phyloP scores from a whole-genome alignment of 441 rosid genomes.

The Pelargonium citronellum region DNA sequence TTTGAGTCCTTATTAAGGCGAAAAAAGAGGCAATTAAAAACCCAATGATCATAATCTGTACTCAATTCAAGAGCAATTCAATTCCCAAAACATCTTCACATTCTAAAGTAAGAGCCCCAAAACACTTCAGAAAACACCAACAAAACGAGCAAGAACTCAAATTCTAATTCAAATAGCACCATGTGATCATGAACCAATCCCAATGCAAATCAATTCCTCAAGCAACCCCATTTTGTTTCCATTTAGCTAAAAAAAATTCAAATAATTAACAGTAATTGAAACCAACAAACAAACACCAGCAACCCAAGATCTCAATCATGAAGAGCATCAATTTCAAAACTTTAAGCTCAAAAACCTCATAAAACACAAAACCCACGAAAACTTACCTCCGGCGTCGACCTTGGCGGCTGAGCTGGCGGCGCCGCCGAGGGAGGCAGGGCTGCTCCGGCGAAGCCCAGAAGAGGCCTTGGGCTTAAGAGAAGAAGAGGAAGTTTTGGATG shows the following conservation, averaged over 20 bases:
- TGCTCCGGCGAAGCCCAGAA: slow-evolving; percentile 61
- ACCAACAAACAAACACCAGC: background rate
- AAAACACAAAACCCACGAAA: background rate
- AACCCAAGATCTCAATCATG: background rate
- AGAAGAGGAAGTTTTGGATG: slow-evolving; percentile 36
- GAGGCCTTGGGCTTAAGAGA: slow-evolving; percentile 45
- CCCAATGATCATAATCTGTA: background rate
- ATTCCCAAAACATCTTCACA: background rate
- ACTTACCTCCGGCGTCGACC: slow-evolving; percentile 64
- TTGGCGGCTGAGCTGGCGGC: slow-evolving; percentile 25
- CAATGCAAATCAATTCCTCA: background rate
- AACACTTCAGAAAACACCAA: background rate
- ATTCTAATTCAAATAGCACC: background rate
- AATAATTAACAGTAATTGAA: background rate
- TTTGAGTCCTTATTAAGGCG: no score
- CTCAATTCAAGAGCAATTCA: background rate
- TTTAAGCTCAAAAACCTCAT: background rate
- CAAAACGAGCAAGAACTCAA: background rate
- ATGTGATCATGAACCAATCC: background rate
- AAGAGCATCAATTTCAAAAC: background rate
- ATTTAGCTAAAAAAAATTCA: background rate
- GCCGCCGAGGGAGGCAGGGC: slow-evolving; percentile 58
- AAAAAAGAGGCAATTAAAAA: no score
- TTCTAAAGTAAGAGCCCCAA: no score
- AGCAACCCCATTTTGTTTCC: background rate